Percentiles rank a stretch among this genome's conserved stretches.
Evolutionary conservation across 441 rosid species (phyloP).

Genomic region (Erodium moschatum): DNA sequence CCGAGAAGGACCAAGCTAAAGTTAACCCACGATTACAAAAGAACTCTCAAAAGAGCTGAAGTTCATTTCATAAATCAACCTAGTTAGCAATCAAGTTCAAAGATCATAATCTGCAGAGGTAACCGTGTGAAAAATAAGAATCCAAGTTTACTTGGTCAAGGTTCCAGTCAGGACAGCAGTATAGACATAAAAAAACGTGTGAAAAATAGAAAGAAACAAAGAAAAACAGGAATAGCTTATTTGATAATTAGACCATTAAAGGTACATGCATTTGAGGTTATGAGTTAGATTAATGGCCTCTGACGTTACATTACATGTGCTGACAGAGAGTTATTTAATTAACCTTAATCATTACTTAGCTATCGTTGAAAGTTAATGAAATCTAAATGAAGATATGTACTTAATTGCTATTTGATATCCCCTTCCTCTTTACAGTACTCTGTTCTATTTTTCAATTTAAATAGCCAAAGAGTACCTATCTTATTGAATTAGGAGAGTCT

Average conservation of each 20-base stretch:
- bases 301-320: slow-evolving; percentile 12
- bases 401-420: slow-evolving; percentile 15
- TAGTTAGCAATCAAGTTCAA: background rate
- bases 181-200: too few species aligned
- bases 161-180: too few species aligned
- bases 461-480: background rate
- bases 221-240: background rate
- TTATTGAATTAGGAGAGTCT: background rate
- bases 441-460: background rate
- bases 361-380: slow-evolving; percentile 21
- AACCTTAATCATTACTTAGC: slow-evolving; percentile 9
- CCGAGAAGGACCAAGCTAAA: too few species aligned
- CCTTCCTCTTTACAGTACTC: slow-evolving; percentile 1
- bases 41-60: too few species aligned
- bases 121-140: background rate
- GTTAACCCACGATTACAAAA: too few species aligned
- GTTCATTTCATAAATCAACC: slow-evolving; percentile 1
- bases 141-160: too few species aligned
- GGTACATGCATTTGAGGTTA: slow-evolving; percentile 1
- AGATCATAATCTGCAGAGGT: background rate
- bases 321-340: slow-evolving; percentile 2
- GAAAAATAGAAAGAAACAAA: background rate
- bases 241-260: background rate
- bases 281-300: slow-evolving; percentile 4
- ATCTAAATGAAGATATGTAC: slow-evolving; percentile 19